Evolutionary conservation across 352 stramenopile genomes (phyloP).

Genomic region (Blastocystis sp.): DNA sequence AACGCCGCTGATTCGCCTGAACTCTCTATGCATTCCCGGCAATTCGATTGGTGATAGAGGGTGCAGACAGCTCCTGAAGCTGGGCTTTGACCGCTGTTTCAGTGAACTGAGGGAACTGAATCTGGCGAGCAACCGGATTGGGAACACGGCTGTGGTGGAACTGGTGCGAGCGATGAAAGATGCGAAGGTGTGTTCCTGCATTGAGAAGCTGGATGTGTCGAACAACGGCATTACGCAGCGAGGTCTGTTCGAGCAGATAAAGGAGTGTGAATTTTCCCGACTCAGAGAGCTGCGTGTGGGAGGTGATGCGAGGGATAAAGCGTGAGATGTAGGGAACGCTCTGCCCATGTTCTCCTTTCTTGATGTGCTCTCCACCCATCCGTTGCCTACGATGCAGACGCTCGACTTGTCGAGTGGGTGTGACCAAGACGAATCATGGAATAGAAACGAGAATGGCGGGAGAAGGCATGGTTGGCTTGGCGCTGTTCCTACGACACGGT

Average conservation of each 20-base stretch:
- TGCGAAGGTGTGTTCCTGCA: neutral
- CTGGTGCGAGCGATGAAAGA: conserved; percentile 33
- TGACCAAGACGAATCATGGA: neutral
- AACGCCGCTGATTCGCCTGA: neutral
- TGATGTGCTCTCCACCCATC: conserved; percentile 33
- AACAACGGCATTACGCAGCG: conserved; percentile 33
- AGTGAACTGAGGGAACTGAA: conserved; percentile 14
- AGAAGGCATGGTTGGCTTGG: conserved; percentile 42
- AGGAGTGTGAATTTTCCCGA: neutral
- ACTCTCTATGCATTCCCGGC: conserved; percentile 39
- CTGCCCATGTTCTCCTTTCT: conserved; percentile 11
- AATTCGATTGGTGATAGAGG: conserved; percentile 60
- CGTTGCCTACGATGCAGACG: conserved; percentile 29
- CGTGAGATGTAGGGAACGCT: conserved; percentile 24
- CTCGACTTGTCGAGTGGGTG: conserved; percentile 35
- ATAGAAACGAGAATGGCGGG: conserved; percentile 47
- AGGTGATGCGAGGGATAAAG: neutral
- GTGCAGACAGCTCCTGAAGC: conserved; percentile 37
- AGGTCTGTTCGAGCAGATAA: conserved; percentile 23
- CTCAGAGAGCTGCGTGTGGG: conserved; percentile 25
- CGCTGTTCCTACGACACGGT: conserved; percentile 2
- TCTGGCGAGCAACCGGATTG: conserved; percentile 38
- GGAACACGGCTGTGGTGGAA: neutral
- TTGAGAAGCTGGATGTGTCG: conserved; percentile 17
- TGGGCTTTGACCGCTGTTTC: conserved; percentile 38